Percentiles rank a stretch among this genome's conserved stretches.
Evolutionary conservation across 495 filamentous ascomycete genomes (phyloP).

Genomic region (Penicillium soppii): DNA sequence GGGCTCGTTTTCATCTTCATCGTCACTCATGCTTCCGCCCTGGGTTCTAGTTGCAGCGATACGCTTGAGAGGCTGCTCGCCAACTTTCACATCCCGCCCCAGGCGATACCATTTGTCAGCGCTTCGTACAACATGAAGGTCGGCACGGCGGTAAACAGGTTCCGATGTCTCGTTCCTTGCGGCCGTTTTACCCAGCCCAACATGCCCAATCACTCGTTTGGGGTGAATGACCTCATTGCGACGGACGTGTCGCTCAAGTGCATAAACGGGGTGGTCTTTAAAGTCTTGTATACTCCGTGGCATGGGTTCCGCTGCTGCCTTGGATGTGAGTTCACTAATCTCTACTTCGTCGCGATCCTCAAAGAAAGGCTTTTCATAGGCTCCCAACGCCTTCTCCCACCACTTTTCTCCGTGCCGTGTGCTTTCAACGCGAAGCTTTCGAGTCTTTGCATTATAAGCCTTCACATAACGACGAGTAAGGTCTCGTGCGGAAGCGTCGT

Average conservation of each 20-base stretch:
- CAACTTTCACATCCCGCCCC: slow-evolving; percentile 70
- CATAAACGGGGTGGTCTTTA: slow-evolving; percentile 89
- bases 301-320: slow-evolving; percentile 78
- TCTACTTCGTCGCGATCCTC: slow-evolving; percentile 80
- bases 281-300: slow-evolving; percentile 88
- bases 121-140: slow-evolving; percentile 73
- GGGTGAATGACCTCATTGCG: slow-evolving; percentile 77
- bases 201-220: slow-evolving; percentile 70
- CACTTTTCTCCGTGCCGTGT: slow-evolving; percentile 67
- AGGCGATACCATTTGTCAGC: slow-evolving; percentile 85
- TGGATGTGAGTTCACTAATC: slow-evolving; percentile 66
- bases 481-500: slow-evolving; percentile 71
- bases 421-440: slow-evolving; percentile 69
- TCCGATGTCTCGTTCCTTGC: slow-evolving; percentile 55
- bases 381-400: slow-evolving; percentile 62
- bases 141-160: slow-evolving; percentile 71
- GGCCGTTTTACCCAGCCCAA: slow-evolving; percentile 66
- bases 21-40: slow-evolving; percentile 36
- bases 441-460: slow-evolving; percentile 85
- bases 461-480: slow-evolving; percentile 79
- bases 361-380: slow-evolving; percentile 55
- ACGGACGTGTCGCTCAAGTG: slow-evolving; percentile 83
- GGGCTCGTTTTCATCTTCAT: slow-evolving; percentile 42
- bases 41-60: slow-evolving; percentile 47
- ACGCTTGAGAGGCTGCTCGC: slow-evolving; percentile 76